Conservation (phyloP, 2,329 filamentous ascomycete genomes). For the Macrophomina pseudophaseolina region DNA sequence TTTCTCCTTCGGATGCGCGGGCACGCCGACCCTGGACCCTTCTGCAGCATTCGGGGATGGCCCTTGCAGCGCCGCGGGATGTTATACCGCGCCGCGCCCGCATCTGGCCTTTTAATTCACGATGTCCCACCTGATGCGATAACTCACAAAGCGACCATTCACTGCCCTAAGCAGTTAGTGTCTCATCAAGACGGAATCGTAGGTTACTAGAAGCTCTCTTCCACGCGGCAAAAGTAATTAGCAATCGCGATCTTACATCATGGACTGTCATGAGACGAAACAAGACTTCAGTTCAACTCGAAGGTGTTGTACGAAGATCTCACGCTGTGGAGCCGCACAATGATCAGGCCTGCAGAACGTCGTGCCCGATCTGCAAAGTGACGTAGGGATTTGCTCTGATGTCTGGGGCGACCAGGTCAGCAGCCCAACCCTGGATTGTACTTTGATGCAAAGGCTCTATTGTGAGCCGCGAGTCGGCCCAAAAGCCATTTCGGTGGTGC, state of each 20-base stretch:
- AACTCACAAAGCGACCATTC: neutral
- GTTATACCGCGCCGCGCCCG: neutral
- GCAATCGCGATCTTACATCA: no score
- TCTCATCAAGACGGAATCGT: no score
- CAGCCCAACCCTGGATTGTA: neutral
- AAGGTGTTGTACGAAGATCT: no score
- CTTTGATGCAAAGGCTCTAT: neutral
- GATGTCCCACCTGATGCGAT: neutral
- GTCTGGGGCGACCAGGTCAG: neutral
- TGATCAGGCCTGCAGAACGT: neutral
- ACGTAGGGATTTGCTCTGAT: constrained; percentile 11
- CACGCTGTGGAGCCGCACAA: neutral
- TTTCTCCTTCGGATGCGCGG: neutral
- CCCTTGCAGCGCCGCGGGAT: neutral
- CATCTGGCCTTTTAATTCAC: neutral
- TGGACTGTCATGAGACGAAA: no score
- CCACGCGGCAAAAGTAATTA: no score
- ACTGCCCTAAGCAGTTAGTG: no score
- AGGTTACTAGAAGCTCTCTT: no score
- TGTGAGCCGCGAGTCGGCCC: constrained; percentile 6
- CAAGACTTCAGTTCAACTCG: no score
- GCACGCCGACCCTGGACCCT: neutral
- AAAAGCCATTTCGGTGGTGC: neutral
- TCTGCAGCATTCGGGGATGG: neutral
- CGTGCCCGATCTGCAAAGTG: constrained; percentile 8